These are phyloP conservation scores for Dittrichia graveolens DNA, from an alignment of 129 eudicot genomes.

Conservation along the genomic window DNA sequence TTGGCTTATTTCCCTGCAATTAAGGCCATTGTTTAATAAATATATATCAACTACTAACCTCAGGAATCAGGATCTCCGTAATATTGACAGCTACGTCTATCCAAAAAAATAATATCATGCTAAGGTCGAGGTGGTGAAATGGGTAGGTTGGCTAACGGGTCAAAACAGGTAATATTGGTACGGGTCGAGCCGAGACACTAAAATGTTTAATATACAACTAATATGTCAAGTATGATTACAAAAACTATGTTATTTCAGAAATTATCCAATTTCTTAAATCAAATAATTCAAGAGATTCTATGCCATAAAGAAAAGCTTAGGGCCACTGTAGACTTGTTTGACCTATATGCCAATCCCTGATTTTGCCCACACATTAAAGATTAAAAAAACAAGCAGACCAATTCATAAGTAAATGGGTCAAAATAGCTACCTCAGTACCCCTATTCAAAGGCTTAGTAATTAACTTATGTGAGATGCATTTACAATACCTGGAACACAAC, in stretches of 20 bases:
- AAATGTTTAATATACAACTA: too few relatives aligned
- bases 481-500: constrained; percentile 81
- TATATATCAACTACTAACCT: constrained; percentile 1
- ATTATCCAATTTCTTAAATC: not conserved
- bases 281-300: not conserved
- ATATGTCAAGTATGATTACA: too few relatives aligned
- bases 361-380: not conserved
- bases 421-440: not conserved
- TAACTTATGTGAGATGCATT: not conserved
- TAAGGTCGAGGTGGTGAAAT: not conserved
- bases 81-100: not conserved
- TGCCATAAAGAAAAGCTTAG: not conserved
- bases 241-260: too few relatives aligned
- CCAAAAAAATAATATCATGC: not conserved
- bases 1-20: constrained; percentile 70
- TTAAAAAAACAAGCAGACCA: not conserved
- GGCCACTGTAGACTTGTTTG: not conserved
- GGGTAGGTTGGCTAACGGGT: not conserved
- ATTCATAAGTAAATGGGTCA: not conserved
- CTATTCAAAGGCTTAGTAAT: not conserved
- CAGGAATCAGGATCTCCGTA: not conserved
- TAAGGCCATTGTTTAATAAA: not conserved
- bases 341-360: not conserved
- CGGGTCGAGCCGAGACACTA: too few relatives aligned
- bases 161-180: not conserved